Evolutionary conservation across 176 grass and related monocot species (phyloP).

Genomic region (Cymbopogon citratus): DNA sequence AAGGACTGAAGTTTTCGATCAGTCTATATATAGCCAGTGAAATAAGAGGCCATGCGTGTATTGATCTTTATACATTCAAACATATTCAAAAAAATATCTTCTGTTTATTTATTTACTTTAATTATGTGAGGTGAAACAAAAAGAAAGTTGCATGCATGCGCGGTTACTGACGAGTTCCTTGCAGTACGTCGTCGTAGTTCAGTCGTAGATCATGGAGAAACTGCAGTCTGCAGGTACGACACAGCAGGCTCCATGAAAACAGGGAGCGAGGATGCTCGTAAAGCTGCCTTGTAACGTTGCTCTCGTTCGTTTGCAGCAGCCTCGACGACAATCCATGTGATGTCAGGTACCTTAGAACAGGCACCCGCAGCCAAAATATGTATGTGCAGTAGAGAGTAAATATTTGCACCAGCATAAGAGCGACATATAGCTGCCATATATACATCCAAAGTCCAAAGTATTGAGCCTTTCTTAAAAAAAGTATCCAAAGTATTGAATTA

Average conservation of each 20-base stretch:
- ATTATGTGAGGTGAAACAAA: background rate
- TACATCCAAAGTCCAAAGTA: no score
- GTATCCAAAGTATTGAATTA: no score
- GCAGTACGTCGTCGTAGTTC: slow-evolving; percentile 4
- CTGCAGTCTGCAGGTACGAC: slow-evolving; percentile 23
- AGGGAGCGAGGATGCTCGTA: slow-evolving; percentile 7
- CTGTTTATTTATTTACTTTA: no score
- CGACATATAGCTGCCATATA: no score
- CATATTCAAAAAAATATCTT: no score
- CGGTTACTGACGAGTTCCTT: background rate
- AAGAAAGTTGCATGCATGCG: background rate
- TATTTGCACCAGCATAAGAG: no score
- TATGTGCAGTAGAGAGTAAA: no score
- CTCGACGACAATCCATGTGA: slow-evolving; percentile 25
- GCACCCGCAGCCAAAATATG: no score
- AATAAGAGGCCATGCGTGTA: background rate
- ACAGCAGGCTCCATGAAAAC: slow-evolving; percentile 31
- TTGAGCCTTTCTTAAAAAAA: no score
- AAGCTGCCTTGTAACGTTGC: slow-evolving; percentile 25
- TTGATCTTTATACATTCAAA: background rate
- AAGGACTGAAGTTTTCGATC: background rate
- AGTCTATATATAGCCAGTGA: no score
- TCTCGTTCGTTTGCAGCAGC: slow-evolving; percentile 18
- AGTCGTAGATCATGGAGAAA: slow-evolving; percentile 27
- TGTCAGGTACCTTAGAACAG: background rate